Conservation (phyloP, 2,329 filamentous ascomycete genomes). For the Ceratocystis cubensis region DNA sequence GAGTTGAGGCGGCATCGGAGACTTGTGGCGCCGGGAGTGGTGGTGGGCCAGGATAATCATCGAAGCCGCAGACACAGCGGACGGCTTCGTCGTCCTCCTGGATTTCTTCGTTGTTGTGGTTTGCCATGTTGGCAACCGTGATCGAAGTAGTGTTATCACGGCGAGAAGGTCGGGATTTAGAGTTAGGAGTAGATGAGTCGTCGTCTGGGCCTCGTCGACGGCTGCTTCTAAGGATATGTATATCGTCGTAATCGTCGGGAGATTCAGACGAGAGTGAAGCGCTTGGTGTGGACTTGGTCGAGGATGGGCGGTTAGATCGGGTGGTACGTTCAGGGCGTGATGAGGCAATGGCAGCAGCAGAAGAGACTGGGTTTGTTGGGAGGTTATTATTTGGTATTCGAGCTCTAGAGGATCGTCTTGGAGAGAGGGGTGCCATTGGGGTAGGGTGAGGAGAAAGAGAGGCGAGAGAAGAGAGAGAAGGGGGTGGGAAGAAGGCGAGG, state of each 20-base stretch:
- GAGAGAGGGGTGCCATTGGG: slow-evolving; percentile 51
- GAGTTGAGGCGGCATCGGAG: neutral
- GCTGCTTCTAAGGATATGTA: slow-evolving; percentile 59
- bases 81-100: slow-evolving; percentile 89
- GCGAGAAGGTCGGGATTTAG: slow-evolving; percentile 25
- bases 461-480: slow-evolving; percentile 25
- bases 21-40: slow-evolving; percentile 36
- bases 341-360: slow-evolving; percentile 51
- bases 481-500: slow-evolving; percentile 27
- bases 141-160: slow-evolving; percentile 26
- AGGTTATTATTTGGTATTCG: slow-evolving; percentile 64
- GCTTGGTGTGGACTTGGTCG: slow-evolving; percentile 64
- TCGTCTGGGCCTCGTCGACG: slow-evolving; percentile 64
- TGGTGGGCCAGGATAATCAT: slow-evolving; percentile 83
- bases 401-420: slow-evolving; percentile 84
- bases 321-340: slow-evolving; percentile 65
- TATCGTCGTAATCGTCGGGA: slow-evolving; percentile 55
- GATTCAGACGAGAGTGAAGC: slow-evolving; percentile 59
- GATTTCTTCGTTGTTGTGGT: slow-evolving; percentile 47
- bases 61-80: slow-evolving; percentile 84
- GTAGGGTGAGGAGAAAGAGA: slow-evolving; percentile 27
- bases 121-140: slow-evolving; percentile 37
- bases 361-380: slow-evolving; percentile 31
- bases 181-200: slow-evolving; percentile 29
- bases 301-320: slow-evolving; percentile 51